Base-by-base conservation (phyloP, 2,329 filamentous ascomycete species). In the Aureobasidium sp. region DNA sequence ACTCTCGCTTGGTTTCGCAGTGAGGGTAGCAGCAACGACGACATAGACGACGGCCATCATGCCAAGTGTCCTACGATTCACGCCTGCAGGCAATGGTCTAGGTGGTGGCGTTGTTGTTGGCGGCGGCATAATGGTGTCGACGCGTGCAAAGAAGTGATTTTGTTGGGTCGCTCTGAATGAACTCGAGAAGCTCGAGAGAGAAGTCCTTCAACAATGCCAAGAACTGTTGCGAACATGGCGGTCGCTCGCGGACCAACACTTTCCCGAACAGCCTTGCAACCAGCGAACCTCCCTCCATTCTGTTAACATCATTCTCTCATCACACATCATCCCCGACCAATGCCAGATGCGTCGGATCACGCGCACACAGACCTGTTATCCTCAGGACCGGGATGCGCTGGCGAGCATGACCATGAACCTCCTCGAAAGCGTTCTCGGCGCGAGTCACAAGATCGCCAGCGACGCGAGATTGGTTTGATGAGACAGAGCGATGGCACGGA, bases 391-490 rank as follows among this genome's bases (percentile, higher is more conserved):
- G 20, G 0, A 7, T 3, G 47, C 27, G 32, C 34, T 26, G 20
- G 7, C 12, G 41, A n/a, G 1, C 3, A 12, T 23, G 55, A 1
- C 17, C 29, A 47, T 2, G 26, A 5, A 5, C 55, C 17, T 1
- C 55, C 42, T 2, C 5, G 32, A 23, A 61, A 61, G n/a, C 26
- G 47, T 7, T n/a, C 10, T 1, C 34, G 57, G 23, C 46, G 26
- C 9, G 26, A 26, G 3, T 52, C 57, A 1, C 12, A 27, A 34
- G 46, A 64, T 50, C 68, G 64, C 15, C 67, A 66, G 50, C 66
- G 68, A 56, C 74, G 74, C 20, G 77, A 80, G 63, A 74, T 80
- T 32, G 79, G 79, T 10, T 69, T 82, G 61, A 84, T 84, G 80
- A 76, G 82, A 63, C 78, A 80, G 65, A 73, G 76, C 32, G 75